Base-by-base conservation (phyloP, 352 stramenopile species). In the Globisporangium parvum region DNA sequence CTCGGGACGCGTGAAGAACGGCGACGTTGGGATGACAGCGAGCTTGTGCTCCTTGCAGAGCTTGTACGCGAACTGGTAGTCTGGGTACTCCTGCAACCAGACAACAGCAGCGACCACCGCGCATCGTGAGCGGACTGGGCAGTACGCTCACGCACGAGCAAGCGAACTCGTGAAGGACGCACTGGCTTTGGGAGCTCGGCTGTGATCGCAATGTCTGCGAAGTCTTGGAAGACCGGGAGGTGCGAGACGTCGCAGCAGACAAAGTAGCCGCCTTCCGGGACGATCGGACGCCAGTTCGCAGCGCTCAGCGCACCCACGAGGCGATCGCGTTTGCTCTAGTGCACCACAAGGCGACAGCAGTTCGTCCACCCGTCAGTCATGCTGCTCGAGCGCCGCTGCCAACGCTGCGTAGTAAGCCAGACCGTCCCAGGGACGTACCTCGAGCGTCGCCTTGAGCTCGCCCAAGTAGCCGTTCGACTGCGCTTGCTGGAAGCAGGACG, bases 221-320 rank as follows among this genome's bases (percentile, higher is more conserved):
- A 91, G 56, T 92, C 79, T 15, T 89, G 61, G 70, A 89, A 88
- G 55, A 85, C 78, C 11, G 73, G 71, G 45, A 91, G 65, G 28
- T 74, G 62, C 14, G 80, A 73, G 15, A 92, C 80, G 60, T 95
- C 85, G 65, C 83, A 93, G 63, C 80, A 91, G 31, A 99, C 87
- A 59, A 99, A 98, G 73, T 98, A 98, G 33, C 95, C 96, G 5
- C 96, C 95, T 48, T 97, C 70, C 0, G 95, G 94, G 0, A 97
- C 77, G 45, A 97, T 96, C 8, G 90, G 92, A 46, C 79, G 87
- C 76, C 95, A 96, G 62, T 87, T 79, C 11, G 83, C 88, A 2
- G 57, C 63, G 33, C 81, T 60, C 1, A 99, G 76, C 9, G 88
- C 83, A 2, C 74, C 71, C 1, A 88, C 87, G 21, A 99, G 74